Base-by-base conservation (phyloP, 495 filamentous ascomycete genomes). In the Aspergillus affinis region DNA sequence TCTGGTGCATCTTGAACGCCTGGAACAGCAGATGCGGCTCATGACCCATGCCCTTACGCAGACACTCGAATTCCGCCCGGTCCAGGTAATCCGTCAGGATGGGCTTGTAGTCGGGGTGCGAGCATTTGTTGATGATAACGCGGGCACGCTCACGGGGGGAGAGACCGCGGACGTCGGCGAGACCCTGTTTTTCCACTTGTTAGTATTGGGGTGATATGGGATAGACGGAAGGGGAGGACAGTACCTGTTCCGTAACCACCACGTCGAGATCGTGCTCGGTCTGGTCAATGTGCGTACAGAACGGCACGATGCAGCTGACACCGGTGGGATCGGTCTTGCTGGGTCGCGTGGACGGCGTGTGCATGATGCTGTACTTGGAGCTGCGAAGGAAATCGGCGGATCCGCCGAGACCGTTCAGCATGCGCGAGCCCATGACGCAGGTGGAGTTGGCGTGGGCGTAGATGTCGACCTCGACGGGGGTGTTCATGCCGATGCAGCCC, bases 401-500 rank as follows among this genome's bases (percentile, higher is more conserved):
- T 0, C 92, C 92, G 45, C 92, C 92, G 26, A 96, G 86, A 2
- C 92, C 92, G 80, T 96, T 95, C 49, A 95, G 82, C 92, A 96
- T 96, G 55, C 92, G 87, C 63, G 83, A 88, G 64, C 92, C 92
- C 86, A 94, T 93, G 27, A 96, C 91, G 73, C 89, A 92, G 51
- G 92, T 95, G 66, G 82, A 86, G 87, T 96, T 96, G 57, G 92
- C 92, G 74, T 96, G 92, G 15, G 92, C 92, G 77, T 95, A 96
- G 72, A 95, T 94, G 73, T 96, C 92, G 19, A 95, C 90, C 75
- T 96, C 92, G 62, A 95, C 90, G 26, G 92, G 92, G 2, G 92
- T 96, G 82, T 96, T 96, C 92, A 96, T 96, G 71, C 90, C 92
- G 70, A 96, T 95, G 64, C 91, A 86, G 58, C 91, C 92, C 2